phyloP scores from a whole-genome alignment of 2,329 filamentous ascomycete genomes.

The Diplodia scrobiculata region DNA sequence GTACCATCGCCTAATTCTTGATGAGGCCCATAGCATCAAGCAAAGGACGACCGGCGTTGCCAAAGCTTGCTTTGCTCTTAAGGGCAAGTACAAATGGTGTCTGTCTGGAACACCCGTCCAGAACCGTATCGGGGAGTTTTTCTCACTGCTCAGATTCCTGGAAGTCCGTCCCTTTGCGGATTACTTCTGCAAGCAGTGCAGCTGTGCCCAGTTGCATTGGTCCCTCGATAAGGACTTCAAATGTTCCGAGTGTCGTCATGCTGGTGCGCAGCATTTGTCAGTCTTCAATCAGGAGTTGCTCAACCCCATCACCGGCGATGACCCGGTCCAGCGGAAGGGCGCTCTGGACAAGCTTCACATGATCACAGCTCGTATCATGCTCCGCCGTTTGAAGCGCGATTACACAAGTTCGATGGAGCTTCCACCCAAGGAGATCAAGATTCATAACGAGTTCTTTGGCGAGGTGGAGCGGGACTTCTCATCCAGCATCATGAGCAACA shows the following conservation, averaged over 20 bases:
- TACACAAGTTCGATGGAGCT: conserved; percentile 94
- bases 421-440: conserved; percentile 87
- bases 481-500: conserved; percentile 90
- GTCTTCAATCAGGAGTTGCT: conserved; percentile 94
- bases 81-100: conserved; percentile 91
- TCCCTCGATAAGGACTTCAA: conserved; percentile 69
- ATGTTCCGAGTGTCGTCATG: conserved; percentile 70
- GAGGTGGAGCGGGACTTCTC: conserved; percentile 96
- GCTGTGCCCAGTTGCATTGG: conserved; percentile 84
- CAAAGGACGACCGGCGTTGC: conserved; percentile 86
- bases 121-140: conserved; percentile 96
- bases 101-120: conserved; percentile 92
- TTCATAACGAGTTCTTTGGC: conserved; percentile 94
- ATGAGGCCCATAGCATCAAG: conserved; percentile 96
- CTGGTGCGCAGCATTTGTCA: conserved; percentile 69
- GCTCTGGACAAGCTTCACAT: conserved; percentile 82
- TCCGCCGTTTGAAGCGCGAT: conserved; percentile 90
- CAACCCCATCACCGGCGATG: conserved; percentile 66
- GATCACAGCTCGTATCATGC: conserved; percentile 91
- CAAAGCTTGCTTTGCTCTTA: conserved; percentile 89
- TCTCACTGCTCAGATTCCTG: conserved; percentile 89
- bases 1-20: conserved; percentile 89
- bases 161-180: conserved; percentile 86
- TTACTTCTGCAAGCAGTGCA: conserved; percentile 88
- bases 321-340: conserved; percentile 59